Evolutionary conservation across 129 eudicot genomes (phyloP).

Genomic region (Flaveria brownii): DNA sequence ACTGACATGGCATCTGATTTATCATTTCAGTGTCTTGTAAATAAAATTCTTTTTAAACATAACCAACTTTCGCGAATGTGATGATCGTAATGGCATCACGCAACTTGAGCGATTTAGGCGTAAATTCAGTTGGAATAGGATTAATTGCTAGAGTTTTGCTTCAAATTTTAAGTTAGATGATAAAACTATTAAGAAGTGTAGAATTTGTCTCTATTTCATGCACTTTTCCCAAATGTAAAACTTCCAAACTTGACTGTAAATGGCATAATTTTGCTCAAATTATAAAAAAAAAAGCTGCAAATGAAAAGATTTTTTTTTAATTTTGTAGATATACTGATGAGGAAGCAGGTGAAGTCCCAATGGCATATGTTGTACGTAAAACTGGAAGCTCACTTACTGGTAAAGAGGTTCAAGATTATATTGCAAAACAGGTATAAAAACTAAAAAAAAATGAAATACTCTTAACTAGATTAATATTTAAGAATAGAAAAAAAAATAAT

Average conservation of each 20-base stretch:
- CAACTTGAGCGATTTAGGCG: neutral
- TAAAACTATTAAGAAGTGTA: neutral
- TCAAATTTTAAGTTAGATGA: neutral
- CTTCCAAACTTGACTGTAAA: neutral
- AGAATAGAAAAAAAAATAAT: neutral
- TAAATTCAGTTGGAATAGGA: neutral
- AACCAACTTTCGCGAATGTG: neutral
- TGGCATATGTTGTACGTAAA: conserved; percentile 75
- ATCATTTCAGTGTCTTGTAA: neutral
- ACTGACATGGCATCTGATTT: neutral
- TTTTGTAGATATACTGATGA: conserved; percentile 59
- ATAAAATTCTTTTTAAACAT: neutral
- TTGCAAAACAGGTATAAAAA: conserved; percentile 70
- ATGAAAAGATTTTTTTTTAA: neutral
- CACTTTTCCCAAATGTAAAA: neutral
- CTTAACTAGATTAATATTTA: neutral
- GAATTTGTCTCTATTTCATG: neutral
- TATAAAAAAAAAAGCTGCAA: neutral
- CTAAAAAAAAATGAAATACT: neutral
- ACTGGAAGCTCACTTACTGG: conserved; percentile 62
- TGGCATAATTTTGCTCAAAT: neutral
- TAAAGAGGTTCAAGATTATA: conserved; percentile 63
- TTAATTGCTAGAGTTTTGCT: neutral
- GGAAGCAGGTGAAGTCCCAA: conserved; percentile 88
- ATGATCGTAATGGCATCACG: neutral